phyloP scores from a whole-genome alignment of 2,329 filamentous ascomycete genomes.

The Cryphonectria nitschkei region DNA sequence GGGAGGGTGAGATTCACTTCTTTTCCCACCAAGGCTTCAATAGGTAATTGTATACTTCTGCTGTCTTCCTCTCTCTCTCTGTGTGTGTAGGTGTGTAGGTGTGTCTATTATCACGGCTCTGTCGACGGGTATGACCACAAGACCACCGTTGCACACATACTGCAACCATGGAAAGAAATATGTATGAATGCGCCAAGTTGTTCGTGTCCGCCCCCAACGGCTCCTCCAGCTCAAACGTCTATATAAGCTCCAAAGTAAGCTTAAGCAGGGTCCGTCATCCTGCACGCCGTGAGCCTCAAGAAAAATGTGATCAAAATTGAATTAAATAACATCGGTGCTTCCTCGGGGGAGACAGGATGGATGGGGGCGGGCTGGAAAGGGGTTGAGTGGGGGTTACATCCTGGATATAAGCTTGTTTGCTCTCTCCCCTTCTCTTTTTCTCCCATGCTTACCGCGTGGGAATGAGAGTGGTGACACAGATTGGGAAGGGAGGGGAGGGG shows the following conservation, averaged over 20 bases:
- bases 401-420: slow-evolving; percentile 6
- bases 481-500: neutral
- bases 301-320: neutral
- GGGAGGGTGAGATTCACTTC: neutral
- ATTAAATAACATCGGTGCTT: neutral
- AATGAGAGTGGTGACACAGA: neutral
- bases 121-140: neutral
- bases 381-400: too few relatives aligned
- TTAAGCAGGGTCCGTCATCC: neutral
- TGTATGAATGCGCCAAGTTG: neutral
- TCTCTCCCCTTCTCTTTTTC: too few relatives aligned
- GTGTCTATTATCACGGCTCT: too few relatives aligned
- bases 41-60: too few relatives aligned
- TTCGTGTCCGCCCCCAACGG: neutral
- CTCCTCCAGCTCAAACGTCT: neutral
- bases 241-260: slow-evolving; percentile 1
- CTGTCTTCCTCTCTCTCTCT: too few relatives aligned
- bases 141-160: neutral
- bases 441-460: neutral
- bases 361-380: neutral
- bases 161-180: neutral
- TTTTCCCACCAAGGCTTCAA: neutral
- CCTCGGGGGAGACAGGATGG: neutral
- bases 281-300: neutral
- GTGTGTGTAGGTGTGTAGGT: too few relatives aligned